Evolutionary conservation across 306 rosid species (phyloP), one percentile per base, ranked within the genome.

Genomic region (Ormosia semicastrata): DNA sequence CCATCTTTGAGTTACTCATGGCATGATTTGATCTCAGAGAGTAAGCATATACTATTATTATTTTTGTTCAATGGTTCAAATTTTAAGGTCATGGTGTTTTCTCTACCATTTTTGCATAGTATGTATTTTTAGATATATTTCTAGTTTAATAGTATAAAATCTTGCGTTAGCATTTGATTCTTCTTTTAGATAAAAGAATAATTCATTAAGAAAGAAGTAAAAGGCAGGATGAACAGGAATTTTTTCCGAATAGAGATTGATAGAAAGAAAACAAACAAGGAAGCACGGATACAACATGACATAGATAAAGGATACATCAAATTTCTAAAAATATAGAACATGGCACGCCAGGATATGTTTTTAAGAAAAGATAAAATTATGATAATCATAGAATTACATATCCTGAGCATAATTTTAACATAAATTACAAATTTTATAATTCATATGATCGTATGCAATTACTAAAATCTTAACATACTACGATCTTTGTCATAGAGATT

Each of bases 11-110:
- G 32, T 6, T 95, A 95, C 85, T 87, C 99, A 3, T 95, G 99
- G 99, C 97, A 95, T 79, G 98, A 92, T 87, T 86, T 95, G 3
- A 54, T 95, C 79, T 95, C 99, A 36, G 88, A 92, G 91, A 75
- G 99, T 95, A 84, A 78, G 93, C 77, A 57, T 43, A 4, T 56
- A 7, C 11, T 6, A 8, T 37, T 60, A 18, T 60, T 49, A 53
- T 15, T n/a, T 80, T 46, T 37, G 43, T 65, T 83, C 37, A 40
- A 46, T 47, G 58, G 80, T 7, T 77, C 56, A 44, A 7, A n/a
- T 72, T 80, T 62, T n/a, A 68, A 36, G 43, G 29, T 37, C 18
- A 3, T 37, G 66, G 13, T 59, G 12, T 71, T 57, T 43, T 59
- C 53, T 68, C 50, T 68, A 5, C 37, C 39, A 8, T 52, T 53